phyloP scores from a whole-genome alignment of 2,329 filamentous ascomycete genomes.

The Xylariaceae sp. region DNA sequence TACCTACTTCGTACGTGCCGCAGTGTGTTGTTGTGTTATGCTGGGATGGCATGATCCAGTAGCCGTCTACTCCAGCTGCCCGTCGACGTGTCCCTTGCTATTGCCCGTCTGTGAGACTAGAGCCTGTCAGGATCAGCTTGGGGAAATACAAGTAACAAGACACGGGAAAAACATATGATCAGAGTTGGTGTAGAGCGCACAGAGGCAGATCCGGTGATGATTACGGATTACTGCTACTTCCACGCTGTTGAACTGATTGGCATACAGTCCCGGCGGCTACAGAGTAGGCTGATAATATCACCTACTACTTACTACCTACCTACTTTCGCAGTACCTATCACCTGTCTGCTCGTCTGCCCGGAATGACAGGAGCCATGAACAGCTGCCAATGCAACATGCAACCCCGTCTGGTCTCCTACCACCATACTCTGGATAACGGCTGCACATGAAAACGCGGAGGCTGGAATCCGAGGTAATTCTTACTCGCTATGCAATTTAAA shows the following conservation, averaged over 20 bases:
- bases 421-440: neutral
- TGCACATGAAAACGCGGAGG: conserved; percentile 9
- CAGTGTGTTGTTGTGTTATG: conserved; percentile 15
- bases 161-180: conserved; percentile 15
- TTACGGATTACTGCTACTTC: too few species aligned
- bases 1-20: conserved; percentile 7
- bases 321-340: neutral
- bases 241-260: neutral
- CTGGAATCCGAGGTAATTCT: conserved; percentile 15
- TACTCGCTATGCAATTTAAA: conserved; percentile 5
- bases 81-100: conserved; percentile 15
- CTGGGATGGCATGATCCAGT: conserved; percentile 17
- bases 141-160: conserved; percentile 10
- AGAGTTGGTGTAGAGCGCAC: neutral
- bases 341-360: neutral
- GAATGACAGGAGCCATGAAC: neutral
- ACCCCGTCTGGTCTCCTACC: neutral
- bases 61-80: conserved; percentile 12
- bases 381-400: neutral
- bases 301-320: neutral
- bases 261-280: neutral
- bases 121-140: conserved; percentile 7
- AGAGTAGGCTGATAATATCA: neutral
- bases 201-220: neutral
- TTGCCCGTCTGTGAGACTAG: conserved; percentile 15